phyloP scores from a whole-genome alignment of 2,329 filamentous ascomycete species.

The Aspergillus sp. region DNA sequence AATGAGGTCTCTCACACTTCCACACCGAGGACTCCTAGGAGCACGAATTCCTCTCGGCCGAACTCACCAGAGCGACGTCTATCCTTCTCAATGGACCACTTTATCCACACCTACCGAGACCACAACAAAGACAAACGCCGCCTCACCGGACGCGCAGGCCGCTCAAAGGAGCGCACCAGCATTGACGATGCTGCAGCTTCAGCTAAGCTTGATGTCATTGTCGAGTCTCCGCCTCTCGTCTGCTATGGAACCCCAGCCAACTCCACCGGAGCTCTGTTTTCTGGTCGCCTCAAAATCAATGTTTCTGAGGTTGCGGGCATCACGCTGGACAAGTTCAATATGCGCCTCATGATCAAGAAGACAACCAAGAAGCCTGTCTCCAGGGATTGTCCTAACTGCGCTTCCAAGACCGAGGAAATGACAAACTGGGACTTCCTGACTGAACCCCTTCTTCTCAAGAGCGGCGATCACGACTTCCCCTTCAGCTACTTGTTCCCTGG shows the following conservation, averaged over 20 bases:
- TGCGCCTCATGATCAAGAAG: constrained; percentile 68
- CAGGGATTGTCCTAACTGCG: constrained; percentile 75
- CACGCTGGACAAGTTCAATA: constrained; percentile 67
- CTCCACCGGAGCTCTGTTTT: constrained; percentile 82
- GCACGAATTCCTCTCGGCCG: constrained; percentile 28
- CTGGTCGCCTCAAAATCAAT: constrained; percentile 74
- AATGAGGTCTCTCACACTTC: constrained; percentile 31
- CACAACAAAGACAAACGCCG: constrained; percentile 44
- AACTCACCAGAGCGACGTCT: constrained; percentile 41
- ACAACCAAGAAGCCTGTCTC: constrained; percentile 80
- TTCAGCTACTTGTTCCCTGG: constrained; percentile 86
- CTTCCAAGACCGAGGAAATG: constrained; percentile 68
- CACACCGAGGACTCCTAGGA: constrained; percentile 26
- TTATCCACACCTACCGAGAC: constrained; percentile 44
- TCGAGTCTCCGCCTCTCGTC: constrained; percentile 85
- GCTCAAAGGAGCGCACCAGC: constrained; percentile 37
- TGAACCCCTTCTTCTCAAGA: constrained; percentile 43
- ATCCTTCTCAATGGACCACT: constrained; percentile 44
- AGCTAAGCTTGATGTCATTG: constrained; percentile 58
- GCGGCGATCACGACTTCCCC: constrained; percentile 73
- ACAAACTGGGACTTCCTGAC: constrained; percentile 77
- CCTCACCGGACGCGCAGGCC: constrained; percentile 33
- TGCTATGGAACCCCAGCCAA: constrained; percentile 73
- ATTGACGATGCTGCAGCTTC: constrained; percentile 37
- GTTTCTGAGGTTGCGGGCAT: constrained; percentile 64